phyloP scores from a whole-genome alignment of 805 yeast species.

The Monosporozyma unispora region DNA sequence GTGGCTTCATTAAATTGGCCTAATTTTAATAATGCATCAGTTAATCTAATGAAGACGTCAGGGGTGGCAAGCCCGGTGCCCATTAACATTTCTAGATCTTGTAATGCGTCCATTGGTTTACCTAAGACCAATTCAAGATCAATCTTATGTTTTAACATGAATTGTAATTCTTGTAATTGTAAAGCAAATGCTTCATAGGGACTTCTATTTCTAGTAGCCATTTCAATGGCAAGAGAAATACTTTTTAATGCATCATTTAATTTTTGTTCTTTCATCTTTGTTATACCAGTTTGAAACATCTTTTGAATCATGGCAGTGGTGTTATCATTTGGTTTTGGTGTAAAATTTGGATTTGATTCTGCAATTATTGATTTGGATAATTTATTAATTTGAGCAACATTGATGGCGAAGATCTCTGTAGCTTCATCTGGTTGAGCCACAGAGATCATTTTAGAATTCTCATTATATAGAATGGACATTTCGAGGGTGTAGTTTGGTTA shows the following conservation, averaged over 20 bases:
- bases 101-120: slow-evolving; percentile 49
- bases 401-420: slow-evolving; percentile 10
- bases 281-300: slow-evolving; percentile 54
- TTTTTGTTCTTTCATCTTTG: slow-evolving; percentile 44
- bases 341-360: slow-evolving; percentile 43
- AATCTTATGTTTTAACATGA: slow-evolving; percentile 60
- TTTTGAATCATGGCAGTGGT: slow-evolving; percentile 49
- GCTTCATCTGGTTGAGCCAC: slow-evolving; percentile 7
- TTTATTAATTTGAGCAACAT: slow-evolving; percentile 30
- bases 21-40: slow-evolving; percentile 52
- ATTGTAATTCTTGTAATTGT: slow-evolving; percentile 57
- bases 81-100: slow-evolving; percentile 60
- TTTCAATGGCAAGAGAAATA: slow-evolving; percentile 56
- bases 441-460: slow-evolving; percentile 22
- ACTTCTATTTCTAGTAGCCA: slow-evolving; percentile 52
- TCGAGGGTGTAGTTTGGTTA: background rate
- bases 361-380: slow-evolving; percentile 28
- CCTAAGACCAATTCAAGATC: slow-evolving; percentile 55
- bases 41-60: slow-evolving; percentile 65
- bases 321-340: slow-evolving; percentile 44
- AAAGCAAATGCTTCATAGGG: slow-evolving; percentile 69
- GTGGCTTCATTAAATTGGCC: slow-evolving; percentile 56
- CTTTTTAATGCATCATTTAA: slow-evolving; percentile 55
- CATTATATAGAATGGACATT: slow-evolving; percentile 18
- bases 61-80: slow-evolving; percentile 51